These are phyloP conservation scores for Copromyces sp. DNA, from an alignment of 495 filamentous ascomycete species.

Conservation along the genomic window DNA sequence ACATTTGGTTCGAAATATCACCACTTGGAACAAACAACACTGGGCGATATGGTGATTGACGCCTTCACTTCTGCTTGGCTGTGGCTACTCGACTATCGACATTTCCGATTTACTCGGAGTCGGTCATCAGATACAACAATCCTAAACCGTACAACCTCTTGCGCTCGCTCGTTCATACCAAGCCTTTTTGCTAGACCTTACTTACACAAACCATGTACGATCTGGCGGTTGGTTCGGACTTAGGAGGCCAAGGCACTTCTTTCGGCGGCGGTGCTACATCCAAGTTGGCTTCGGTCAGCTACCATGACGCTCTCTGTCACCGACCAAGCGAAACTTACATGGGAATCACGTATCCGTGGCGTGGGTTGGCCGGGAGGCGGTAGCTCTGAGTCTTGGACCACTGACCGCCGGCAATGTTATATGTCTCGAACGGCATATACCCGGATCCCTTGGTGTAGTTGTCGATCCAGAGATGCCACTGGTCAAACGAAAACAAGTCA, in stretches of 20 bases:
- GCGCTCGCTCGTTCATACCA: not conserved
- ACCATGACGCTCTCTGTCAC: not conserved
- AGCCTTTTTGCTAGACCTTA: not conserved
- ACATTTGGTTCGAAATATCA: no score
- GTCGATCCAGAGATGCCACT: slow-evolving; percentile 6
- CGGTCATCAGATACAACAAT: not conserved
- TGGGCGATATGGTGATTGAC: not conserved
- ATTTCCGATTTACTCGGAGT: not conserved
- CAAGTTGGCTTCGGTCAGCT: not conserved
- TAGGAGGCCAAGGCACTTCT: not conserved
- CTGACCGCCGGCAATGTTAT: not conserved
- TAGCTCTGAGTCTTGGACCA: not conserved
- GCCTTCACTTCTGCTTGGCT: not conserved
- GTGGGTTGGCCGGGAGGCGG: not conserved
- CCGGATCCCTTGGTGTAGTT: slow-evolving; percentile 1
- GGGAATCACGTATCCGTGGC: slow-evolving; percentile 3
- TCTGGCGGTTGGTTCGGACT: not conserved
- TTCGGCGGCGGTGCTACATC: not conserved
- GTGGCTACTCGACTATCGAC: not conserved
- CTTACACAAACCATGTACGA: not conserved
- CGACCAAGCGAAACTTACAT: not conserved
- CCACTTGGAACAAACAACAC: not conserved
- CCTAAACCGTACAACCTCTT: not conserved
- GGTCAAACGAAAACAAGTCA: not conserved
- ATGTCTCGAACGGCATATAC: slow-evolving; percentile 2